phyloP scores from a whole-genome alignment of 768 basidiomycete species.

The Russula olivacea region DNA sequence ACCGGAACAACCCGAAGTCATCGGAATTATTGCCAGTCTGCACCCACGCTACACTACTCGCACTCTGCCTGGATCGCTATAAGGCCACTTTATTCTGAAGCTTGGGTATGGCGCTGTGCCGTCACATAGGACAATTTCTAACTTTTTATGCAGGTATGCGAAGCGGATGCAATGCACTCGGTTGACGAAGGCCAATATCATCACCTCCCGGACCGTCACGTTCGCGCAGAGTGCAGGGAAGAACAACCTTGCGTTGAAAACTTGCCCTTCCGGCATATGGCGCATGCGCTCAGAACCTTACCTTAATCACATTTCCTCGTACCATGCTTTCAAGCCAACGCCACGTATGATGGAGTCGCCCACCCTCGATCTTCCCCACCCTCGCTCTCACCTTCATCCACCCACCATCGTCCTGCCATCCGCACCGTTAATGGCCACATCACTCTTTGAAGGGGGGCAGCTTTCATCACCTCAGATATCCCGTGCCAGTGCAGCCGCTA shows the following conservation, averaged over 20 bases:
- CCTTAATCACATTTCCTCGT: background rate
- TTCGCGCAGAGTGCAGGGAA: conserved; percentile 12
- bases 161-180: conserved; percentile 68
- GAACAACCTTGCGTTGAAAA: background rate
- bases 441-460: background rate
- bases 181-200: conserved; percentile 46
- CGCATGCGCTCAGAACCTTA: background rate
- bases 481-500: conserved; percentile 21
- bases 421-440: conserved; percentile 15
- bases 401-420: conserved; percentile 3
- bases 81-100: background rate
- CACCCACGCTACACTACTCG: background rate
- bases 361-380: background rate
- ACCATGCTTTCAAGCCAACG: background rate
- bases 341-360: background rate
- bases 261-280: background rate
- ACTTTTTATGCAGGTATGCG: conserved; percentile 43
- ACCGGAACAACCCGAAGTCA: conserved; percentile 12
- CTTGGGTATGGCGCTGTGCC: conserved; percentile 28
- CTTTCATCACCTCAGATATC: conserved; percentile 24
- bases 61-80: background rate
- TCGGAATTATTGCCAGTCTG: background rate
- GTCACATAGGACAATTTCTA: background rate
- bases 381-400: background rate
- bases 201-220: conserved; percentile 25